phyloP scores from a whole-genome alignment of 1,284 basidiomycete genomes.

The Microbotryum silenes-acaulis region DNA sequence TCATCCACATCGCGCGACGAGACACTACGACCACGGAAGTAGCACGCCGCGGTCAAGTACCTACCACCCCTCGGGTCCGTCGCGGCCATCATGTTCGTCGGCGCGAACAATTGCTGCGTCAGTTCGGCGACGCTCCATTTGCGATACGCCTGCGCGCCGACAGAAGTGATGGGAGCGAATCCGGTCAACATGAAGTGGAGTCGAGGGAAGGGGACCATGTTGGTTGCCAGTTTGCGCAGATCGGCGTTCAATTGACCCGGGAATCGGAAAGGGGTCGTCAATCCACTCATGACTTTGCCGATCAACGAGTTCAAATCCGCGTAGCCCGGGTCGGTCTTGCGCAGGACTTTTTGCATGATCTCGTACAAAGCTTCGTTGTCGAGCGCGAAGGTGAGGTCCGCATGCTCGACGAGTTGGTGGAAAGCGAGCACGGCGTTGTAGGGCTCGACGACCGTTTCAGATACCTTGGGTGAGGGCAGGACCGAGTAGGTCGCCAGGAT shows the following conservation, averaged over 20 bases:
- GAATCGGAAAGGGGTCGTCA: slow-evolving; percentile 83
- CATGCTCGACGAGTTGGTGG: slow-evolving; percentile 85
- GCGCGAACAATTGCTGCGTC: slow-evolving; percentile 63
- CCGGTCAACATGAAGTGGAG: slow-evolving; percentile 86
- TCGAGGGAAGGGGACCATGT: slow-evolving; percentile 86
- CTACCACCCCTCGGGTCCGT: slow-evolving; percentile 61
- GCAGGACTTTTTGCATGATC: slow-evolving; percentile 58
- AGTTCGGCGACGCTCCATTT: slow-evolving; percentile 57
- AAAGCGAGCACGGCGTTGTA: slow-evolving; percentile 86
- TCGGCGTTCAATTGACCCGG: slow-evolving; percentile 67
- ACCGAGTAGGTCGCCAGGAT: slow-evolving; percentile 92
- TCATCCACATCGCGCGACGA: slow-evolving; percentile 64
- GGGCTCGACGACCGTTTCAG: slow-evolving; percentile 85
- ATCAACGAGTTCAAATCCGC: slow-evolving; percentile 66
- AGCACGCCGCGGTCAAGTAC: slow-evolving; percentile 77
- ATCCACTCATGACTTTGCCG: slow-evolving; percentile 66
- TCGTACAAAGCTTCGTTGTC: slow-evolving; percentile 94
- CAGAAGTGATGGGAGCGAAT: slow-evolving; percentile 70
- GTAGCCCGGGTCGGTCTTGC: slow-evolving; percentile 45
- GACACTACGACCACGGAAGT: slow-evolving; percentile 64
- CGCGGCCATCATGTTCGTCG: slow-evolving; percentile 71
- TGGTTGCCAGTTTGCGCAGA: slow-evolving; percentile 85
- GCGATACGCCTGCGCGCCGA: slow-evolving; percentile 54
- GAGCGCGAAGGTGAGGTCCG: slow-evolving; percentile 81
- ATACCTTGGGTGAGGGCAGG: slow-evolving; percentile 85